Conservation (phyloP, 495 filamentous ascomycete genomes). For the Xylaria curta region DNA sequence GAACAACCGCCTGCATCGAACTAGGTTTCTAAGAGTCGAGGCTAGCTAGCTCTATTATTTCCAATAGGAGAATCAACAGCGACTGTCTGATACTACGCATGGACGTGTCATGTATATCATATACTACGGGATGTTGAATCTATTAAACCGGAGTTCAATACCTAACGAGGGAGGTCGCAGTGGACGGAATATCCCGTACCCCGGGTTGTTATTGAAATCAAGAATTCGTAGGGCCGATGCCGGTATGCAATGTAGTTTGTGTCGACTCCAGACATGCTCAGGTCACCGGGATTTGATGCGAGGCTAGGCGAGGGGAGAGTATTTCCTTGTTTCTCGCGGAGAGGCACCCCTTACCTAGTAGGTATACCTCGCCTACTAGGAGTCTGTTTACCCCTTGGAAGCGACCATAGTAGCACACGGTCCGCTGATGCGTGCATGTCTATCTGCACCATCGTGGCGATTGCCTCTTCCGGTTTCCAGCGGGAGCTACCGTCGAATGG, state of each 20-base stretch:
- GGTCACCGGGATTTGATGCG: neutral
- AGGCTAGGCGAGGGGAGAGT: no score
- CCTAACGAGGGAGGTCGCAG: neutral
- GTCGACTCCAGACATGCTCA: neutral
- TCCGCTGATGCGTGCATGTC: conserved; percentile 14
- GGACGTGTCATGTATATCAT: conserved; percentile 5
- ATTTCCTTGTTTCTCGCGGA: conserved; percentile 9
- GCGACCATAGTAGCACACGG: neutral
- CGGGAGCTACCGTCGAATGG: conserved; percentile 16
- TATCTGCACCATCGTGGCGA: conserved; percentile 3
- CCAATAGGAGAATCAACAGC: neutral
- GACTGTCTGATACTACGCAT: neutral
- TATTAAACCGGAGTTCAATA: neutral
- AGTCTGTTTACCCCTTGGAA: neutral
- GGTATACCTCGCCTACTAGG: no score
- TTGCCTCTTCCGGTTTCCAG: conserved; percentile 15
- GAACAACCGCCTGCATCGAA: neutral
- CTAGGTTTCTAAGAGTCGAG: neutral
- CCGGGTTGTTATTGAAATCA: conserved; percentile 1
- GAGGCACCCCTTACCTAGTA: no score
- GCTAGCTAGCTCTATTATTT: neutral
- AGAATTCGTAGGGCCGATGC: conserved; percentile 13
- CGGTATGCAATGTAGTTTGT: conserved; percentile 7
- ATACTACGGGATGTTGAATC: neutral
- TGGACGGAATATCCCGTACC: conserved; percentile 13